Percentiles rank a stretch among this genome's conserved stretches.
Conservation (phyloP, 768 basidiomycete species). For the Tricholomella constricta region DNA sequence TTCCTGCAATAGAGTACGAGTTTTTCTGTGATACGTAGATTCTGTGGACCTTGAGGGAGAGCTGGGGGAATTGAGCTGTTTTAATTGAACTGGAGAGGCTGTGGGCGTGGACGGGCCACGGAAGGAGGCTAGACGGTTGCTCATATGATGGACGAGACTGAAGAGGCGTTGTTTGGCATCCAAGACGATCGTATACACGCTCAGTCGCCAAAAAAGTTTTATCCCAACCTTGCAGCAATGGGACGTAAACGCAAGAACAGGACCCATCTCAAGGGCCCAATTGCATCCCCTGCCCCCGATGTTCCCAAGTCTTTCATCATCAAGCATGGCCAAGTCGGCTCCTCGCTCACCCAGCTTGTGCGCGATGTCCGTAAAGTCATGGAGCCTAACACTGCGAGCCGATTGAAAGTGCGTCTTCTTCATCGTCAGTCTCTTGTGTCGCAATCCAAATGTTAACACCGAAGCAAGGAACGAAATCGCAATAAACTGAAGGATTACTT, state of each 20-base stretch:
- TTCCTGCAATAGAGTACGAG: slow-evolving; percentile 69
- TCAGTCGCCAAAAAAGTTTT: slow-evolving; percentile 12
- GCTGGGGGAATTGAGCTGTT: slow-evolving; percentile 39
- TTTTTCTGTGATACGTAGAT: slow-evolving; percentile 80
- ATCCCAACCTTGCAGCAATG: slow-evolving; percentile 41
- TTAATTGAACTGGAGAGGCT: slow-evolving; percentile 58
- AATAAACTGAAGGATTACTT: slow-evolving; percentile 95
- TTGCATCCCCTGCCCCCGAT: slow-evolving; percentile 31
- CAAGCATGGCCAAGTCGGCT: slow-evolving; percentile 92
- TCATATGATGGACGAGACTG: slow-evolving; percentile 2
- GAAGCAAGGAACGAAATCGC: slow-evolving; percentile 75
- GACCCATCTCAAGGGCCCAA: slow-evolving; percentile 73
- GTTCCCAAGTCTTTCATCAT: slow-evolving; percentile 94
- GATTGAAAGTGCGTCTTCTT: slow-evolving; percentile 67
- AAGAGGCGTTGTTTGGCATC: slow-evolving; percentile 24
- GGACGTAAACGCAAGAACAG: slow-evolving; percentile 76
- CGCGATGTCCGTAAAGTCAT: slow-evolving; percentile 93
- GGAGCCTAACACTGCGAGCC: slow-evolving; percentile 96
- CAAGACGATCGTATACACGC: slow-evolving; percentile 18
- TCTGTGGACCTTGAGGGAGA: slow-evolving; percentile 58
- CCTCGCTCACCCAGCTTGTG: slow-evolving; percentile 84
- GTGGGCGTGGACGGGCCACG: slow-evolving; percentile 78
- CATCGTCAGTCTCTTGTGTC: neutral
- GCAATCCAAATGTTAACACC: slow-evolving; percentile 5
- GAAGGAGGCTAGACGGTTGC: slow-evolving; percentile 70